These are phyloP conservation scores for thale cress (Arabidopsis thaliana) DNA, from an alignment of 345 rosid genomes.

Conservation along the genomic window TAIR10.1 NC_003074.8:9711001-9711500, in stretches of 20 bases:
- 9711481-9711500: slow-evolving; percentile 13
- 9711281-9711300: slow-evolving; percentile 12
- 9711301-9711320: slow-evolving; percentile 24
- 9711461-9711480: slow-evolving; percentile 15
- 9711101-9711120: slow-evolving; percentile 33
- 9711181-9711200: slow-evolving; percentile 39
- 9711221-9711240: slow-evolving; percentile 35
- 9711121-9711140: neutral
- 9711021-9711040: neutral
- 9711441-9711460: neutral
- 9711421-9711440: slow-evolving; percentile 8
- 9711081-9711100: slow-evolving; percentile 34
- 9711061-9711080: slow-evolving; percentile 21
- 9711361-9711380: neutral
- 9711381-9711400: slow-evolving; percentile 6
- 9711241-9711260: slow-evolving; percentile 19
- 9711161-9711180: slow-evolving; percentile 2
- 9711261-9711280: slow-evolving; percentile 12
- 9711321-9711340: slow-evolving; percentile 27
- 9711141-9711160: slow-evolving; percentile 8
- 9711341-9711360: neutral
- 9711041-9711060: slow-evolving; percentile 10
- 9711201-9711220: slow-evolving; percentile 40
- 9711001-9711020: slow-evolving; percentile 17
- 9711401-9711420: neutral